Conservation (phyloP, 2,329 filamentous ascomycete species). For the Cladophialophora chaetospira region DNA sequence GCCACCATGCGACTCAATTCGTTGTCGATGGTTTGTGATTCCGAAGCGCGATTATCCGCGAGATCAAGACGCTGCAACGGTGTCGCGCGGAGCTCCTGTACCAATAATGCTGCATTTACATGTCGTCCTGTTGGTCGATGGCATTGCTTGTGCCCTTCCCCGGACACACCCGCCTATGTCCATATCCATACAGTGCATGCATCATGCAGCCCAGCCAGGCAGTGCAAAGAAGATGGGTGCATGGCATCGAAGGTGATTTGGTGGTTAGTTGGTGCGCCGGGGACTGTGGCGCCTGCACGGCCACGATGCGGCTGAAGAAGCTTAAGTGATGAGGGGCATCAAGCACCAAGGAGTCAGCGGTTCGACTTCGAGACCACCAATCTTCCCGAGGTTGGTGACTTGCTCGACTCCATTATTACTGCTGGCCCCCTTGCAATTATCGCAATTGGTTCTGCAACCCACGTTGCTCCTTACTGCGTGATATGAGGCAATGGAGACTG, state of each 20-base stretch:
- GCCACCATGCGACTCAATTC: no score
- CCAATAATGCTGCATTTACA: no score
- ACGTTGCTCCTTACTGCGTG: background rate
- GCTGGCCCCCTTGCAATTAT: background rate
- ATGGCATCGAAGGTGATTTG: background rate
- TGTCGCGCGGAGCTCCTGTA: no score
- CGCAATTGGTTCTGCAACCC: background rate
- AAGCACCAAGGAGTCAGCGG: background rate
- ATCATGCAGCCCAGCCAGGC: background rate
- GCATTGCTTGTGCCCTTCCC: no score
- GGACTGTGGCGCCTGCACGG: conserved; percentile 1
- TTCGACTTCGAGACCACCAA: background rate
- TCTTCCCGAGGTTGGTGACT: background rate
- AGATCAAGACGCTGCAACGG: no score
- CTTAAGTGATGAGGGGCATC: background rate
- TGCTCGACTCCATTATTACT: background rate
- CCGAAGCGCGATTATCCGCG: no score
- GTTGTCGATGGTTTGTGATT: no score
- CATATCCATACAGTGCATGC: no score
- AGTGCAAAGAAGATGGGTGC: background rate
- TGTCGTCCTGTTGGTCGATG: no score
- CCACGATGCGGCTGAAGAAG: background rate
- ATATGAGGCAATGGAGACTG: background rate
- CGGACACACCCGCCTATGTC: background rate
- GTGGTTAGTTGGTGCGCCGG: background rate